A percentile compares a stretch with the other conserved stretches of the same genome.
phyloP scores from a whole-genome alignment of 768 basidiomycete species.

The Lactifluus subvellereus region DNA sequence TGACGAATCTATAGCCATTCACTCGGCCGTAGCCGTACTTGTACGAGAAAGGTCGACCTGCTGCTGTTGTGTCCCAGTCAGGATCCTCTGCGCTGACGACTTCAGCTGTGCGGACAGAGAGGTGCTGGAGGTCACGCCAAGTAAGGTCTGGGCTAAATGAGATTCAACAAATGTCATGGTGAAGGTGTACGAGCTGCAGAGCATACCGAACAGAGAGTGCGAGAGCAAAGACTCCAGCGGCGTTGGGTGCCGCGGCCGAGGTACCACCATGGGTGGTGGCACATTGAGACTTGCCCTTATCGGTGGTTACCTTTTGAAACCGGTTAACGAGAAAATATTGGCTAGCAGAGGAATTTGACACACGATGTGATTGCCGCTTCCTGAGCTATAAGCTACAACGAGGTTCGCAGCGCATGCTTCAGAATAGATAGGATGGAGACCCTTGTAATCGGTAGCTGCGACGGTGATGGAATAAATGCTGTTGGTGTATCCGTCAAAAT shows the following conservation, averaged over 20 bases:
- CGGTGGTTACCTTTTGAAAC: constrained; percentile 76
- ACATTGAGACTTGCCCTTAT: constrained; percentile 81
- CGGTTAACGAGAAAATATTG: constrained; percentile 19
- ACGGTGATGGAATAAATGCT: constrained; percentile 96
- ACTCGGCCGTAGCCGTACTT: constrained; percentile 94
- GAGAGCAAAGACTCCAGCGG: constrained; percentile 88
- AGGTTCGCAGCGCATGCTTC: constrained; percentile 98
- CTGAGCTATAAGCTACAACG: constrained; percentile 94
- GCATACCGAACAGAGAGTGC: constrained; percentile 79
- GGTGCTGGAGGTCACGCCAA: constrained; percentile 94
- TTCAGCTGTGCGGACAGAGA: constrained; percentile 71
- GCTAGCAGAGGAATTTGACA: constrained; percentile 31
- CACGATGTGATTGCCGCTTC: constrained; percentile 89
- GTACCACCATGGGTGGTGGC: constrained; percentile 87
- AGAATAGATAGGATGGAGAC: constrained; percentile 93
- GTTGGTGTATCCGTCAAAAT: constrained; percentile 99
- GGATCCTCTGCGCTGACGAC: constrained; percentile 84
- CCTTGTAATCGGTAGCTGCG: constrained; percentile 89
- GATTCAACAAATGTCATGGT: constrained; percentile 11
- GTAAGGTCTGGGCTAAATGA: constrained; percentile 76
- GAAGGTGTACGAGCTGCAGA: background rate
- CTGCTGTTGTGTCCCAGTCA: constrained; percentile 84
- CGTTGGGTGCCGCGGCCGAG: constrained; percentile 96
- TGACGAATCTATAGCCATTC: constrained; percentile 78
- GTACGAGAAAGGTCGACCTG: constrained; percentile 69